Evolutionary conservation across 2,329 filamentous ascomycete species (phyloP).

Genomic region (Chalara sp.): DNA sequence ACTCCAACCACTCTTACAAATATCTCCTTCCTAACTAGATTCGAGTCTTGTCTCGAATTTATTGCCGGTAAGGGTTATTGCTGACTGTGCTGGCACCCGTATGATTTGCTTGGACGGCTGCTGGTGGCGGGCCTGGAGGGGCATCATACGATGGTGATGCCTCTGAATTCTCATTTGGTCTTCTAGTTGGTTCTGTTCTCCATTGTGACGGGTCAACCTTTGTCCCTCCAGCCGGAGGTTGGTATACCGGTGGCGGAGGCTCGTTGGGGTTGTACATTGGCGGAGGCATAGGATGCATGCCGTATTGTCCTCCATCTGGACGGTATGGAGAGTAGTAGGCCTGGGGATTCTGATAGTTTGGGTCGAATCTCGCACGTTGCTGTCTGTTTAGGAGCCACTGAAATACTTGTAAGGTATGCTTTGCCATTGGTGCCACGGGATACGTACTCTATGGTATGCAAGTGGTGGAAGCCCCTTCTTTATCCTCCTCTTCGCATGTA

Average conservation of each 20-base stretch:
- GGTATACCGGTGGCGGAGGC: conserved; percentile 47
- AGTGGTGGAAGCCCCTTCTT: conserved; percentile 59
- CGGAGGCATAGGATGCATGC: conserved; percentile 47
- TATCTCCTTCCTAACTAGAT: not conserved
- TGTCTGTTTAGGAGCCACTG: conserved; percentile 26
- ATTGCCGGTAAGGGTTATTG: conserved; percentile 27
- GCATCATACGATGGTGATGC: conserved; percentile 33
- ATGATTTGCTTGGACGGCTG: conserved; percentile 22
- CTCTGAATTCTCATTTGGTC: conserved; percentile 22
- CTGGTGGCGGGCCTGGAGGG: conserved; percentile 43
- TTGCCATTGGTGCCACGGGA: not conserved
- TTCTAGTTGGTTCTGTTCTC: conserved; percentile 23
- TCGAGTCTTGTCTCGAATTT: too few species aligned
- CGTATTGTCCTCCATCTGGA: conserved; percentile 26
- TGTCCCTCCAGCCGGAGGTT: conserved; percentile 39
- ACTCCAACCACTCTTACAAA: conserved; percentile 5
- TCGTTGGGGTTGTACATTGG: conserved; percentile 49
- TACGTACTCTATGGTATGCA: conserved; percentile 60
- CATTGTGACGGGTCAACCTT: conserved; percentile 49
- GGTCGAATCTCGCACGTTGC: conserved; percentile 26
- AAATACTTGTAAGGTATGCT: conserved; percentile 8
- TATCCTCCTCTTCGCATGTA: conserved; percentile 62
- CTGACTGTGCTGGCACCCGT: conserved; percentile 24
- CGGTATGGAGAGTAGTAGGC: conserved; percentile 35
- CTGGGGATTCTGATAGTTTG: conserved; percentile 39